A percentile compares a stretch with the other conserved stretches of the same genome.
Conservation (phyloP, 306 rosid genomes). For the Cicer bijugum region DNA sequence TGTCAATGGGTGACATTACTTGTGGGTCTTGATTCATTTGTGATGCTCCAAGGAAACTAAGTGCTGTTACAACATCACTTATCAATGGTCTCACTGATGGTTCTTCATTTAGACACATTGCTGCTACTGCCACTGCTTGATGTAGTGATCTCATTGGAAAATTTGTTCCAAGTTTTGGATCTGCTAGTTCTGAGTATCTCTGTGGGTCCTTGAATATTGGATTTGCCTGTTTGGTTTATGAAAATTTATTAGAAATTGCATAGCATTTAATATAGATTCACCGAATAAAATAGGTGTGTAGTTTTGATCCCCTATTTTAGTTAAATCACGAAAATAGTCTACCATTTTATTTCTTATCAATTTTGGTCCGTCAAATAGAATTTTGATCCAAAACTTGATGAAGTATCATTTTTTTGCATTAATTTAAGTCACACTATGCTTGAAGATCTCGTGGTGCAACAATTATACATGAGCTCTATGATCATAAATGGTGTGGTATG, state of each 20-base stretch:
- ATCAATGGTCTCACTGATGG: constrained; percentile 74
- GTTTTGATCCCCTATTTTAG: too few relatives aligned
- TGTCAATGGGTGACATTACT: constrained; percentile 16
- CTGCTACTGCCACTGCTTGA: constrained; percentile 95
- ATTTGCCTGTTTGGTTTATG: constrained; percentile 56
- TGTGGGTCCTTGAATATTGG: constrained; percentile 70
- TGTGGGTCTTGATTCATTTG: constrained; percentile 32
- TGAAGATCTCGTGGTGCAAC: too few relatives aligned
- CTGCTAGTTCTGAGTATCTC: constrained; percentile 62
- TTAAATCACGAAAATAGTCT: too few relatives aligned
- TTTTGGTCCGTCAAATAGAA: too few relatives aligned
- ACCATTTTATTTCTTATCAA: too few relatives aligned
- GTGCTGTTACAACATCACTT: constrained; percentile 89
- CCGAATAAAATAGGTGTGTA: neutral
- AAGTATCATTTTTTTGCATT: too few relatives aligned
- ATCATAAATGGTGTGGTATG: too few relatives aligned
- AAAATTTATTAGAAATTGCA: too few relatives aligned
- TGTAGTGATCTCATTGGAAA: constrained; percentile 64
- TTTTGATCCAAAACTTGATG: too few relatives aligned
- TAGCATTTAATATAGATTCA: too few relatives aligned
- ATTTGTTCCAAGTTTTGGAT: constrained; percentile 62
- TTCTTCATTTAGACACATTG: constrained; percentile 93
- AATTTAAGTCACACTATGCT: too few relatives aligned
- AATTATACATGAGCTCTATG: too few relatives aligned
- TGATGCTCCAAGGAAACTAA: constrained; percentile 64